These are phyloP conservation scores for Maudiozyma bulderi DNA, from an alignment of 805 yeast species.

Conservation along the genomic window DNA sequence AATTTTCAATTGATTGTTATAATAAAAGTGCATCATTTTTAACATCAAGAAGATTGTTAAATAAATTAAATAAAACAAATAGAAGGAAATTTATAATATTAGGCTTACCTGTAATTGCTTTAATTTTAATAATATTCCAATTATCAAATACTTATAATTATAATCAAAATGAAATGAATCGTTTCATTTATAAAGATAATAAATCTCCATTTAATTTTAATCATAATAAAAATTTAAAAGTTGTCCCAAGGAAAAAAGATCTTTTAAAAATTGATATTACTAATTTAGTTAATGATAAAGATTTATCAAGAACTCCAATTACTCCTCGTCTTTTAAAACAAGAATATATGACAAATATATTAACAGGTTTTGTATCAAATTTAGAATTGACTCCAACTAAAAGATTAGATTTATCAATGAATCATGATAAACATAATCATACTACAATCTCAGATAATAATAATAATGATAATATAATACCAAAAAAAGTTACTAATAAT, in stretches of 20 bases:
- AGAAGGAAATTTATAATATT: background rate
- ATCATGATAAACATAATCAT: background rate
- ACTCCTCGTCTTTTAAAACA: conserved; percentile 1
- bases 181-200: too few relatives aligned
- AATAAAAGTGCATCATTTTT: background rate
- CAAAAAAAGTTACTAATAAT: background rate
- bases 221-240: background rate
- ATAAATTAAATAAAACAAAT: too few relatives aligned
- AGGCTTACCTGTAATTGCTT: background rate
- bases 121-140: background rate
- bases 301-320: conserved; percentile 2
- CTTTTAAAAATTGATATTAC: conserved; percentile 4
- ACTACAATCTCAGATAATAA: background rate
- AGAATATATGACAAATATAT: background rate
- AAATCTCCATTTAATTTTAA: background rate
- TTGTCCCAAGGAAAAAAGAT: conserved; percentile 1
- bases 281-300: conserved; percentile 2
- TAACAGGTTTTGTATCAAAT: conserved; percentile 6
- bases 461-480: background rate
- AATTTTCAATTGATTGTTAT: background rate
- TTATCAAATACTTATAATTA: background rate
- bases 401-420: background rate
- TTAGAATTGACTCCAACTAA: background rate
- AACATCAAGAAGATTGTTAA: background rate
- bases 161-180: background rate